Base-by-base conservation (phyloP, 257 asterid species). In the Solanum etuberosum region DNA sequence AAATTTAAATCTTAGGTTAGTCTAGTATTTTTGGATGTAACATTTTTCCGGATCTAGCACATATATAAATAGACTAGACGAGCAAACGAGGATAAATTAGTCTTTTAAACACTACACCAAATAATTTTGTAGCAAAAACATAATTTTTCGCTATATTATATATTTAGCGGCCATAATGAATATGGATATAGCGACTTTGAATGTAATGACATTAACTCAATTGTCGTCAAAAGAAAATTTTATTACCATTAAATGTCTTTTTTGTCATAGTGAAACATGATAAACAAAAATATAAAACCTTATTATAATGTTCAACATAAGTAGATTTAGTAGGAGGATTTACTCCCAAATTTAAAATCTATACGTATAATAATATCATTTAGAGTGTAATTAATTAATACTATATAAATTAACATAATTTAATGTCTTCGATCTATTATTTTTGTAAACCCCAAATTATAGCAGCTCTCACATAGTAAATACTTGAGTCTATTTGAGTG, bases 141-240 rank as follows among this genome's bases (percentile, higher is more conserved):
- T 51, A 6, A 6, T 2, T 51, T 48, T 16, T 51, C 61, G 20
- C 9, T 51, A 51, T 51, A 51, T 51, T 51, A 5, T 16, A 51
- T 51, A 16, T 51, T 51, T 51, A 16, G 61, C 23, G 61, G 9
- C 7, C 16, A 51, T 51, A 51, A 51, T 51, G 8, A 16, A 51
- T 42, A 42, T 6, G 38, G 38, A 35, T 35, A 35, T 51, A 51
- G 1, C 3, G 3, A 16, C 3, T 48, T 51, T 51, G 1, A 16
- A 51, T 51, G 0, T 16, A 51, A 2, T 5, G 9, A 6, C 61
- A 18, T 51, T 51, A 51, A 16, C 1, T 51, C 1, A 16, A 48
- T 51, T 51, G 2, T 0, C 3, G 18, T 6, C 1, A 46, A 40
- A 12, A 46, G 4, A 15, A 51, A 5, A 4, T 0, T 14, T 0